These are phyloP conservation scores for Cercis canadensis DNA, from an alignment of 306 rosid species.

Conservation along the genomic window DNA sequence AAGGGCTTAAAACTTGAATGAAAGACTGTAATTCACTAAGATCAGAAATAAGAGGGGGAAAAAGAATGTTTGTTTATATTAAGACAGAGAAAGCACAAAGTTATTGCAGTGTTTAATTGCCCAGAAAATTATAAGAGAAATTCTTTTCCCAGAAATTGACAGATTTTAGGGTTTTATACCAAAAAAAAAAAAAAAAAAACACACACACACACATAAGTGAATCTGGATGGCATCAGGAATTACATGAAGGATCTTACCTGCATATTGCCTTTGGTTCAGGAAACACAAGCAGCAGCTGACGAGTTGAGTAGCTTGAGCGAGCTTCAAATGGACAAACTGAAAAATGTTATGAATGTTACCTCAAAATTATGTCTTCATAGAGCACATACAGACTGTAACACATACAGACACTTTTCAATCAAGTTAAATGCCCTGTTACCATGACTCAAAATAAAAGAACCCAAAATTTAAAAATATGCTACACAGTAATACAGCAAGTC, in stretches of 20 bases:
- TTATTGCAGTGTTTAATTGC: not conserved
- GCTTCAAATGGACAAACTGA: not conserved
- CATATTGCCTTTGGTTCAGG: conserved; percentile 20
- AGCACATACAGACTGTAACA: too few species aligned
- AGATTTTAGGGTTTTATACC: not conserved
- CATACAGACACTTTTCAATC: too few species aligned
- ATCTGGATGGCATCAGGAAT: not conserved
- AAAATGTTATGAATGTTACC: not conserved
- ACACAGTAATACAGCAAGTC: too few species aligned
- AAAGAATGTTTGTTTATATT: too few species aligned
- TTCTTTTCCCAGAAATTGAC: not conserved
- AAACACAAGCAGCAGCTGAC: not conserved
- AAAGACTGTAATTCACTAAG: not conserved
- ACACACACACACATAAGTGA: too few species aligned
- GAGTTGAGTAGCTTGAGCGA: not conserved
- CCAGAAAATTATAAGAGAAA: not conserved
- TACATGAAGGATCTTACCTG: too few species aligned
- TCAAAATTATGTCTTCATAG: too few species aligned
- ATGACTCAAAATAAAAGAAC: too few species aligned
- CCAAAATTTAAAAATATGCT: too few species aligned
- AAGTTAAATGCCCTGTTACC: too few species aligned
- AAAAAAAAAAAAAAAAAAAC: too few species aligned
- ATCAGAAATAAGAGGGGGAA: not conserved
- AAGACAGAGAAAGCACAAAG: not conserved
- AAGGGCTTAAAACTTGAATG: not conserved